Conservation (phyloP, 176 grass and related monocot genomes). For the Triticum dicoccoides region DNA sequence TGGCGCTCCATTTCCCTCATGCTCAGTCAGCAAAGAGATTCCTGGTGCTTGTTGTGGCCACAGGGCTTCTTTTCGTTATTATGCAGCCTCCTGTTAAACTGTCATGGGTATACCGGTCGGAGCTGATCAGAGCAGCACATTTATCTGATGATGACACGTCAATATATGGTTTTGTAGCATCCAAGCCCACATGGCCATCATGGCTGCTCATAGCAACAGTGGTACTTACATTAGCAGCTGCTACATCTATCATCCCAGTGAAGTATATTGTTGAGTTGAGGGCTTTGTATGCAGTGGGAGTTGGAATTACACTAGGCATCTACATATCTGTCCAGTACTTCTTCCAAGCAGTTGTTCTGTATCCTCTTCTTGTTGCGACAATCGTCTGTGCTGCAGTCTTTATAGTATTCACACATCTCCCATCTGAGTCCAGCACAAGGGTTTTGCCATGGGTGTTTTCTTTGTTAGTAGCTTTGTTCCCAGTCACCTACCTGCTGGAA, state of each 20-base stretch:
- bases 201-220: constrained; percentile 90
- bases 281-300: constrained; percentile 71
- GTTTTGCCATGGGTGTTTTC: constrained; percentile 97
- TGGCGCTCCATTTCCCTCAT: constrained; percentile 84
- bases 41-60: constrained; percentile 68
- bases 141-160: constrained; percentile 85
- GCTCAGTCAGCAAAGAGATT: constrained; percentile 86
- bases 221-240: constrained; percentile 78
- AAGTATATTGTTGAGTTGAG: constrained; percentile 93
- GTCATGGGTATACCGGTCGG: constrained; percentile 80
- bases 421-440: constrained; percentile 90
- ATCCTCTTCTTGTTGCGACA: constrained; percentile 89
- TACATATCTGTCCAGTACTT: constrained; percentile 96
- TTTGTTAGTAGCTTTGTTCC: constrained; percentile 79
- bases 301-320: constrained; percentile 84
- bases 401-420: constrained; percentile 86
- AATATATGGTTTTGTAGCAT: constrained; percentile 81
- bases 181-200: constrained; percentile 90
- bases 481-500: constrained; percentile 94
- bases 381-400: constrained; percentile 78
- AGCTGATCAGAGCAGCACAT: constrained; percentile 78
- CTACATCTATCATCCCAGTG: constrained; percentile 89
- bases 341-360: constrained; percentile 82
- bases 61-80: constrained; percentile 80
- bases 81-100: constrained; percentile 90